Evolutionary conservation across 495 filamentous ascomycete species (phyloP), one percentile per base, ranked within the genome.

Genomic region (Hyaloscypha bicolor): DNA sequence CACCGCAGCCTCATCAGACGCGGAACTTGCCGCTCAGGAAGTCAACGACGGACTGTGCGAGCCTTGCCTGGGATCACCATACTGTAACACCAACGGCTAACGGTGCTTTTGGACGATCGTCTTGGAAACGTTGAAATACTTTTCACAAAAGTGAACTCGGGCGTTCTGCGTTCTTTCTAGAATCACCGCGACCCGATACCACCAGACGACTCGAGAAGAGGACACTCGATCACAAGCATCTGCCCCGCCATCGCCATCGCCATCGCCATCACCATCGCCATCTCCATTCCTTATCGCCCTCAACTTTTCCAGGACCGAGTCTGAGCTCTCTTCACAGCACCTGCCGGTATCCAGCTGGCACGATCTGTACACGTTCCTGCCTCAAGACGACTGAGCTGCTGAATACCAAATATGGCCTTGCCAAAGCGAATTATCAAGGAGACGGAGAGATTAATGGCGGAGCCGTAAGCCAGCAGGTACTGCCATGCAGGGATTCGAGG

Each of bases 381-480:
- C 3, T 6, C 42, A 16, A 14, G 42, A 48, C 4, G 11, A 48
- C 16, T 16, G 11, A 48, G 16, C 42, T 4, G 42, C 42, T 48
- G 42, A 16, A 4, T 19, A 4, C 8, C 16, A 2, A 48, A 42
- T 19, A 69, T 68, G 69, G 88, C 91, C 39, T 85, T 97, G 63
- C 94, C 95, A 3, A 99, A 99, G 83, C 83, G 95, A 70, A 99
- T 99, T 69, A 85, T 98, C 68, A 99, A 99, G 80, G 95, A 99
- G 85, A 99, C 95, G 5, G 94, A 99, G 80, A 90, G 95, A 70
- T 86, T 99, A 61, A 92, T 97, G 87, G 91, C 91, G 62, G 95
- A 99, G 76, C 94, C 95, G 94, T 96, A 87, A 78, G 93, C 76
- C 22, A 29, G 32, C 21, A 22, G 4, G 25, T 35, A 11, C n/a